Evolutionary conservation across 2,329 filamentous ascomycete species (phyloP).

Genomic region (Cercospora brassicicola): DNA sequence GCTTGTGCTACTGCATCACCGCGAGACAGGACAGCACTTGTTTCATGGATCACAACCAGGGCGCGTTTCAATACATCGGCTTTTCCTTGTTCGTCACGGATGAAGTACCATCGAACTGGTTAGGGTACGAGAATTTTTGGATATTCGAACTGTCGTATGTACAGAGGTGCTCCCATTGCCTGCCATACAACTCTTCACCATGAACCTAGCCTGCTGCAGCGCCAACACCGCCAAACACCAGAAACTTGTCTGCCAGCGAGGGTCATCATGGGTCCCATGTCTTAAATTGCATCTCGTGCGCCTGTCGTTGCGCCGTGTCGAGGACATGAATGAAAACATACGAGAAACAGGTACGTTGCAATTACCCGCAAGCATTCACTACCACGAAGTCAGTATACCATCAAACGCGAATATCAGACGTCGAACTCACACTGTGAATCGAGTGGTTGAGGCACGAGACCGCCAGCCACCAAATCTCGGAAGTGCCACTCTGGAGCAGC

Average conservation of each 20-base stretch:
- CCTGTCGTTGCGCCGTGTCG: neutral
- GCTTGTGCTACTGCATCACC: constrained; percentile 4
- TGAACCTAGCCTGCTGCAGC: neutral
- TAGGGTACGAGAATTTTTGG: neutral
- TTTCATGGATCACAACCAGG: constrained; percentile 4
- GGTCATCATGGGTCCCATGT: neutral
- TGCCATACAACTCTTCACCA: constrained; percentile 2
- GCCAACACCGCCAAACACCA: neutral
- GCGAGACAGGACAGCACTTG: constrained; percentile 8
- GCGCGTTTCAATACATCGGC: neutral
- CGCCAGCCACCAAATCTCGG: constrained; percentile 45
- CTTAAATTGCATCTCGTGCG: neutral
- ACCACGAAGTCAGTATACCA: neutral
- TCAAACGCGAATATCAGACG: neutral
- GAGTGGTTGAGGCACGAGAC: constrained; percentile 37
- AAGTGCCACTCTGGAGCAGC: constrained; percentile 53
- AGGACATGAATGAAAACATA: neutral
- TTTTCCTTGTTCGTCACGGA: neutral
- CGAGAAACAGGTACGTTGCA: neutral
- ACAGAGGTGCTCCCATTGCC: constrained; percentile 15
- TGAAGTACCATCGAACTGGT: neutral
- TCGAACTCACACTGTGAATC: neutral
- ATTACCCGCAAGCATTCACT: constrained; percentile 18
- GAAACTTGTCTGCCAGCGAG: neutral
- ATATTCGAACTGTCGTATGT: constrained; percentile 1